phyloP scores from a whole-genome alignment of 331 rosid genomes.

The Phaseolus coccineus region DNA sequence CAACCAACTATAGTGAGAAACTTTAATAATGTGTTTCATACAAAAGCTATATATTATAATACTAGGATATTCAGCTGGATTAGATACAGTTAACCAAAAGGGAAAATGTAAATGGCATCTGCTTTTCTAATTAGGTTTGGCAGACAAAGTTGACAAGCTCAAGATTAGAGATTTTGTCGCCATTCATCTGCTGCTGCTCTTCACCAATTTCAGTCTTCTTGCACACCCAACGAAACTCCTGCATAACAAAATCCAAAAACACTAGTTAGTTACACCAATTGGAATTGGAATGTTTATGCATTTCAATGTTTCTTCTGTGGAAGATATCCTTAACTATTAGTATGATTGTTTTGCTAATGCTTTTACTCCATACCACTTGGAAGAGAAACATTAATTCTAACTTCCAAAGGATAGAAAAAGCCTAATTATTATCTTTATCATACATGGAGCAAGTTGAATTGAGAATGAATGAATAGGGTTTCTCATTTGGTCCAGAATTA shows the following conservation, averaged over 20 bases:
- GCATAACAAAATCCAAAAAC: slow-evolving; percentile 22
- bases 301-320: no score
- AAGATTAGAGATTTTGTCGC: neutral
- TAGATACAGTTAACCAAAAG: slow-evolving; percentile 37
- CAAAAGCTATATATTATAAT: neutral
- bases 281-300: no score
- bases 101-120: neutral
- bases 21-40: neutral
- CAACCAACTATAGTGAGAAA: neutral
- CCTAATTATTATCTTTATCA: neutral
- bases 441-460: neutral
- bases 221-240: slow-evolving; percentile 59
- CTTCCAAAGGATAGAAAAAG: neutral
- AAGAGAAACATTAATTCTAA: neutral
- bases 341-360: neutral
- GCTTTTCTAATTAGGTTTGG: neutral
- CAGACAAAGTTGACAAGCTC: neutral
- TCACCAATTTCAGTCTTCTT: slow-evolving; percentile 62
- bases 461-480: neutral
- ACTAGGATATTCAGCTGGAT: neutral
- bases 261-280: neutral
- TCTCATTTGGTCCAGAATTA: neutral
- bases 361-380: neutral
- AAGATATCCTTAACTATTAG: no score
- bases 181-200: slow-evolving; percentile 42